Evolutionary conservation across 169 alveolate genomes (phyloP), one percentile per base, ranked within the genome.

Genomic region (Plasmodium gaboni): DNA sequence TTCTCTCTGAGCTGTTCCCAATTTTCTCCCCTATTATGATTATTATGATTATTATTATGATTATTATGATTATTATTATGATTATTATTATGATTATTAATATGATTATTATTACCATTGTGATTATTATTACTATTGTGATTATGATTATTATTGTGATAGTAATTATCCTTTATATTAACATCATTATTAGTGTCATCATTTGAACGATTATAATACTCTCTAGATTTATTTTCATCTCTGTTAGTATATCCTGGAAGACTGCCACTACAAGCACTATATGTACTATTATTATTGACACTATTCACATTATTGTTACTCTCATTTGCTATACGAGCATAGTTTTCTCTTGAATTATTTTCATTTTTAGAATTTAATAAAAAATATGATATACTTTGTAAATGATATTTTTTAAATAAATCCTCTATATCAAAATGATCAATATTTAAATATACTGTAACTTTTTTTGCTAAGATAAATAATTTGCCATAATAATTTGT

Each of bases 401-500:
- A 59, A 13, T 76, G 89, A 38, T 76, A 63, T 24, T 42, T 76
- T 46, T 59, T 64, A 59, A 76, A 76, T 19, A 76, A 42, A 68
- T 76, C 89, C 38, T 76, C 89, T 22, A 76, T 76, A 51, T 76
- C 89, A 6, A 76, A 64, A 42, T 46, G 17, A 5, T 76, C 89
- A 22, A 76, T 57, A 24, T 57, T 76, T 70, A 76, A 64, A 76
- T 48, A 57, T 3, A 76, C 46, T 12, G 50, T 46, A 57, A 76
- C 57, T 51, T 59, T 76, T 76, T 76, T 76, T n/a, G 89, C 74
- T 32, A 76, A 51, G 32, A 76, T 76, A 19, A 76, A 76, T 48
- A 76, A 76, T 19, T 76, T 76, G 2, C 89, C 89, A 76, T 76
- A 76, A 55, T 76, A 76, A 48, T 76, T 76, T 13, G 89, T 76